Base-by-base conservation (phyloP, 225 moss, liverwort and hornwort genomes). In the Marchantia polymorpha region DNA sequence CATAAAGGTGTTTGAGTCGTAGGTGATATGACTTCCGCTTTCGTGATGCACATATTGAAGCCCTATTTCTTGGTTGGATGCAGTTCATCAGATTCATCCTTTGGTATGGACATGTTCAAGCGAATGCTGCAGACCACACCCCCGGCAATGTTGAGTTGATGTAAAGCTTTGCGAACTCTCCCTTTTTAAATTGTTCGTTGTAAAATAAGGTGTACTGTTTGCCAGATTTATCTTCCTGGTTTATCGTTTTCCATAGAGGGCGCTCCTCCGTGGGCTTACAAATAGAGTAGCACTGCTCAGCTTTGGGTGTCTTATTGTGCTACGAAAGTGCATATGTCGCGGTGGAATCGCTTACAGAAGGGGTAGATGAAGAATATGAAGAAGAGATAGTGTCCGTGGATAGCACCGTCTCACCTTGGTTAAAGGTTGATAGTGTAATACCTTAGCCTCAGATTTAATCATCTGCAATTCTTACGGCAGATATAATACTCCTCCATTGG, bases 71-170 rank as follows among this genome's bases (percentile, higher is more conserved):
- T 27, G 30, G 70, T 31, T 71, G 69, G 1, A 29, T 88, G 86
- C 91, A 99, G 93, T 83, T 92, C 99, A 72, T 95, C 99, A 29
- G 95, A 99, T 81, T 99, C 94, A 7, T 99, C 95, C 22, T 99
- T 99, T 77, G 90, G 99, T 64, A 95, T 95, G 95, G 97, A 99
- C 80, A 91, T 99, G 86, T 92, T 99, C 83, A 95, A 99, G 87
- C 88, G 99, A 75, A 91, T 99, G 82, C 84, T 99, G 83, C 99
- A 99, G 86, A 93, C 97, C 39, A 94, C 93, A 25, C 97, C 95
- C 15, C 95, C 99, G 27, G 93, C 93, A 75, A 95, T 95, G 93
- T 81, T 96, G 77, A 93, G 91, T 86, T 99, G 78, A 92, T 75
- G 56, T 5, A 11, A 76, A 67, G 30, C 15, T 10, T 67, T 29